Conservation (phyloP, 495 filamentous ascomycete species). For the Tetracladium marchalianum region DNA sequence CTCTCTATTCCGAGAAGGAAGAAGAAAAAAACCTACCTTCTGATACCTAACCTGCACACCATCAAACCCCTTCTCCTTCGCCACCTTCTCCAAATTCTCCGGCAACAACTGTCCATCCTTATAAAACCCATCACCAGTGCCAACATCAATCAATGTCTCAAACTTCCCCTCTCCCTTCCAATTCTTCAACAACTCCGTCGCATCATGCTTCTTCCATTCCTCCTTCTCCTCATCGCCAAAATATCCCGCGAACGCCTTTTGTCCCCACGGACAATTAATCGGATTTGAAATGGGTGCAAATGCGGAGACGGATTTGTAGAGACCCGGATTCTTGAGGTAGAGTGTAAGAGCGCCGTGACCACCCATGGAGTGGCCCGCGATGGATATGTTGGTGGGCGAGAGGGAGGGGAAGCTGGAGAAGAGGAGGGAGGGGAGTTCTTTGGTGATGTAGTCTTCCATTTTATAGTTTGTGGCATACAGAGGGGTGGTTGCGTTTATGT, state of each 20-base stretch:
- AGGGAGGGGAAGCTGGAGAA: conserved; percentile 58
- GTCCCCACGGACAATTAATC: conserved; percentile 76
- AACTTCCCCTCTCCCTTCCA: conserved; percentile 53
- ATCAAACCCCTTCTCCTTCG: conserved; percentile 55
- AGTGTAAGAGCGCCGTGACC: conserved; percentile 90
- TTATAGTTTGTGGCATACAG: conserved; percentile 70
- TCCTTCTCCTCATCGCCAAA: conserved; percentile 61
- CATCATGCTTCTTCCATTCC: conserved; percentile 81
- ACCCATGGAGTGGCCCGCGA: conserved; percentile 93
- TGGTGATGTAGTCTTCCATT: conserved; percentile 86
- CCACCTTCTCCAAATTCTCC: conserved; percentile 82
- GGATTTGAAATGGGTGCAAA: conserved; percentile 94
- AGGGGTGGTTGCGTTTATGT: conserved; percentile 74
- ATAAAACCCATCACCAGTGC: conserved; percentile 92
- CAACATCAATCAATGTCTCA: conserved; percentile 76
- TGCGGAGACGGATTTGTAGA: conserved; percentile 78
- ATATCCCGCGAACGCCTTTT: conserved; percentile 91
- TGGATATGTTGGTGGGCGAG: conserved; percentile 57
- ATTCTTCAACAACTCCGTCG: conserved; percentile 76
- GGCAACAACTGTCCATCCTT: conserved; percentile 85
- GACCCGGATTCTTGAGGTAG: conserved; percentile 81
- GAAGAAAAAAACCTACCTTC: conserved; percentile 32
- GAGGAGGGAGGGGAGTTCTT: conserved; percentile 68
- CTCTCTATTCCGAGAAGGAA: background rate
- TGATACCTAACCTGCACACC: conserved; percentile 73